Conservation (phyloP, 805 yeast genomes). For the Myxozyma lipomycoides region DNA sequence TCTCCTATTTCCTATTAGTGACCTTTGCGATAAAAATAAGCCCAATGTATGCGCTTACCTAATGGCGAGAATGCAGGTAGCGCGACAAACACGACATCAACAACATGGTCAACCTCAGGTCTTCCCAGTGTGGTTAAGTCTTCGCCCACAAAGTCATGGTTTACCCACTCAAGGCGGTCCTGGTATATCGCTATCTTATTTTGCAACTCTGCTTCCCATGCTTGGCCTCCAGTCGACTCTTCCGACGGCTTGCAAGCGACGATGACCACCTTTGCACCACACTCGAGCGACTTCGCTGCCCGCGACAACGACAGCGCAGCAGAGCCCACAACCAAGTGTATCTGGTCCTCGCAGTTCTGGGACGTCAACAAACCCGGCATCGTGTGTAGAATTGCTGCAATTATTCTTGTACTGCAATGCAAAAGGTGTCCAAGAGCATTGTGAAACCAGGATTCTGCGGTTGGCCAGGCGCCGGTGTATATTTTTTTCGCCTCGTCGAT, state of each 20-base stretch:
- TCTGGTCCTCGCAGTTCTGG: conserved; percentile 21
- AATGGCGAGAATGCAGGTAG: conserved; percentile 33
- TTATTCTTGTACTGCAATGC: too few relatives aligned
- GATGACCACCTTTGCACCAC: conserved; percentile 22
- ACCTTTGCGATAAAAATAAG: not conserved
- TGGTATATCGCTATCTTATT: not conserved
- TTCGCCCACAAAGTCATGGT: conserved; percentile 38
- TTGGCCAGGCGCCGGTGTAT: too few relatives aligned
- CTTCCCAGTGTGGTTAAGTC: conserved; percentile 62
- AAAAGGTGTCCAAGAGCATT: too few relatives aligned
- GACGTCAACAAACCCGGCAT: conserved; percentile 23
- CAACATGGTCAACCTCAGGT: conserved; percentile 54
- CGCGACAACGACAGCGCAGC: conserved; percentile 25
- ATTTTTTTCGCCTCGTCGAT: too few relatives aligned
- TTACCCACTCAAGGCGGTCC: conserved; percentile 29
- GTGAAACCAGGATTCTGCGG: too few relatives aligned
- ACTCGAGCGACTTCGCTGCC: conserved; percentile 18
- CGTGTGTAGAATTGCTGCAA: too few relatives aligned
- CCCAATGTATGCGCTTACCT: conserved; percentile 1
- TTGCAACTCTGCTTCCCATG: conserved; percentile 7
- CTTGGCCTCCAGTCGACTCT: not conserved
- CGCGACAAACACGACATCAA: conserved; percentile 73
- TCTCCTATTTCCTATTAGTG: conserved; percentile 34
- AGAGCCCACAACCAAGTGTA: conserved; percentile 25
- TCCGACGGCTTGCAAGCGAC: conserved; percentile 8